phyloP scores from a whole-genome alignment of 768 basidiomycete species.

The Kwoniella dejecticola region DNA sequence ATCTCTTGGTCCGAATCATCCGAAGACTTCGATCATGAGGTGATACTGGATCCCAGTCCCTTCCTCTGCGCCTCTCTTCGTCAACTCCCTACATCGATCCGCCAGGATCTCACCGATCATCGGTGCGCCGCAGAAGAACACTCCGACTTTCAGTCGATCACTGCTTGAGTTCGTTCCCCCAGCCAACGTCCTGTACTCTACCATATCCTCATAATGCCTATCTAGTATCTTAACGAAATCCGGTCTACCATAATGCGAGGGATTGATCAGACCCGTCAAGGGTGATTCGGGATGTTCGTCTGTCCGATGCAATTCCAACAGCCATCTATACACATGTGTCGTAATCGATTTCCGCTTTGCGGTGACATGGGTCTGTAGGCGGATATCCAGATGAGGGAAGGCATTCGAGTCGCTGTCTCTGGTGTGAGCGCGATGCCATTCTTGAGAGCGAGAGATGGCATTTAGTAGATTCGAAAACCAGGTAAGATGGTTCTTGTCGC shows the following conservation, averaged over 20 bases:
- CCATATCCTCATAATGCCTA: slow-evolving; percentile 35
- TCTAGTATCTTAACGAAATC: slow-evolving; percentile 35
- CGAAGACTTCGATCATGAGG: slow-evolving; percentile 37
- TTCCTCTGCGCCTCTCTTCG: slow-evolving; percentile 19
- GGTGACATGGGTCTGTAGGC: slow-evolving; percentile 33
- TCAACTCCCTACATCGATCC: slow-evolving; percentile 30
- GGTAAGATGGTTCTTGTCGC: slow-evolving; percentile 29
- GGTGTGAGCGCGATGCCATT: slow-evolving; percentile 23
- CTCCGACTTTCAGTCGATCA: slow-evolving; percentile 34
- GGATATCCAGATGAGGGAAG: slow-evolving; percentile 27
- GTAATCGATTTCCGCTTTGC: slow-evolving; percentile 26
- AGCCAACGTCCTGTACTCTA: slow-evolving; percentile 12
- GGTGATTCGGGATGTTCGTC: slow-evolving; percentile 29
- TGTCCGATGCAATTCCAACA: slow-evolving; percentile 31
- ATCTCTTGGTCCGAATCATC: too few relatives aligned
- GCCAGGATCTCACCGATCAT: slow-evolving; percentile 33
- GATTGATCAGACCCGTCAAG: slow-evolving; percentile 33
- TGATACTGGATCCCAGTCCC: slow-evolving; percentile 28
- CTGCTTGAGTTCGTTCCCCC: neutral
- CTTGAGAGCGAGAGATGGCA: slow-evolving; percentile 23
- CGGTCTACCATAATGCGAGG: slow-evolving; percentile 30
- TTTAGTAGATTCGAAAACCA: slow-evolving; percentile 39
- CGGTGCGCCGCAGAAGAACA: slow-evolving; percentile 36
- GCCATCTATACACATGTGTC: slow-evolving; percentile 34
- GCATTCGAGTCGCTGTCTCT: neutral